phyloP scores from a whole-genome alignment of 1,284 basidiomycete genomes.

The Crucibulum cyathiforme region DNA sequence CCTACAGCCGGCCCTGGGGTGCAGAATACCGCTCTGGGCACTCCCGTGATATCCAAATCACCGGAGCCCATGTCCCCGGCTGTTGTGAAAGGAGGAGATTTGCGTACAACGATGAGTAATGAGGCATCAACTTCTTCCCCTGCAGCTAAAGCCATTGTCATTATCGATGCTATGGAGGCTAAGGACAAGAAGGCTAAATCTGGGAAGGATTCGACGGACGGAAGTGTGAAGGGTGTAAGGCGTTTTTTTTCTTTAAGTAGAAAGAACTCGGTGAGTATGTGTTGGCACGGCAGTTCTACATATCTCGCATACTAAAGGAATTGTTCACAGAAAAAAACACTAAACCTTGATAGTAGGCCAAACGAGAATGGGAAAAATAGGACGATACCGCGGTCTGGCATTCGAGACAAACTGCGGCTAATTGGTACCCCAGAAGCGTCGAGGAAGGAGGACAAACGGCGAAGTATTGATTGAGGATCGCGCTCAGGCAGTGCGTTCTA shows the following conservation, averaged over 20 bases:
- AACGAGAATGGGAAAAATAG: conserved; percentile 10
- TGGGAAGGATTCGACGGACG: conserved; percentile 26
- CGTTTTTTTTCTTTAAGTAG: conserved; percentile 47
- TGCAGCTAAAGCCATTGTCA: conserved; percentile 64
- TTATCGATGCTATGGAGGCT: conserved; percentile 61
- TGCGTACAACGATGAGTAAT: too few species aligned
- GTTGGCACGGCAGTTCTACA: background rate
- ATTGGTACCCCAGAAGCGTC: conserved; percentile 41
- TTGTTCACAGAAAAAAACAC: conserved; percentile 16
- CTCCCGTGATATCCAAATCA: background rate
- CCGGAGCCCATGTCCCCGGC: too few species aligned
- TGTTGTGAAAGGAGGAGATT: too few species aligned
- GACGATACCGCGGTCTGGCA: conserved; percentile 32
- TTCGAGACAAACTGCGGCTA: conserved; percentile 39
- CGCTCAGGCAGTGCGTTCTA: background rate
- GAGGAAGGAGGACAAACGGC: conserved; percentile 38
- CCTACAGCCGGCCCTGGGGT: background rate
- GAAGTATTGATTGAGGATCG: conserved; percentile 38
- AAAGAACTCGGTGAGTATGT: conserved; percentile 44
- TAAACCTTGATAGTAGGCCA: too few species aligned
- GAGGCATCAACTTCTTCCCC: too few species aligned
- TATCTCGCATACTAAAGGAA: background rate
- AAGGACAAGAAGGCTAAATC: conserved; percentile 46
- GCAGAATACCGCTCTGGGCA: background rate
- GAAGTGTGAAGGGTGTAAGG: conserved; percentile 28